Conservation (phyloP, 164 flowering plant species). For the Taxillus chinensis region DNA sequence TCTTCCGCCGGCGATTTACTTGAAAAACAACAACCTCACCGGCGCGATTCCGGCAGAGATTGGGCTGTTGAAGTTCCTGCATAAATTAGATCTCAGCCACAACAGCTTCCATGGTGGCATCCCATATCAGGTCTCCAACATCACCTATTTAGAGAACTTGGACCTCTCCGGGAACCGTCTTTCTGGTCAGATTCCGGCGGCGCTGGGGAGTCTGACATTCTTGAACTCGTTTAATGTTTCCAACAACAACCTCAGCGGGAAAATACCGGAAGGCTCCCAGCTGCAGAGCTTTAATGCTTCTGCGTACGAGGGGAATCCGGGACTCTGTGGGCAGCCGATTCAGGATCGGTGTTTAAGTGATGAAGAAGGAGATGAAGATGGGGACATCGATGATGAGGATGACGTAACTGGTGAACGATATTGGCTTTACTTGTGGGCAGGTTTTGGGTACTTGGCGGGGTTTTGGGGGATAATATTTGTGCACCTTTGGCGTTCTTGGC, state of each 20-base stretch:
- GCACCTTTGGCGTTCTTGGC: no score
- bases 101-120: constrained; percentile 23
- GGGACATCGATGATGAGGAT: no score
- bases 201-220: constrained; percentile 15
- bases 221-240: constrained; percentile 29
- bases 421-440: background rate
- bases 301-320: constrained; percentile 21
- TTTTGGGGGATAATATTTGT: no score
- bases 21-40: constrained; percentile 34
- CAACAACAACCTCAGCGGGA: constrained; percentile 19
- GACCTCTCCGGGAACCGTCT: constrained; percentile 25
- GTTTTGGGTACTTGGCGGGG: no score
- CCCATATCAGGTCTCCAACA: constrained; percentile 25
- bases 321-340: constrained; percentile 24
- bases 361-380: no score
- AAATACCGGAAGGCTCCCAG: constrained; percentile 24
- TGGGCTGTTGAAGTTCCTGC: constrained; percentile 41
- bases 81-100: constrained; percentile 32
- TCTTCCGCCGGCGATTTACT: constrained; percentile 57
- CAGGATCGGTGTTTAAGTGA: no score
- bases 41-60: constrained; percentile 50
- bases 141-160: constrained; percentile 19
- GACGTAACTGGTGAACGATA: no score
- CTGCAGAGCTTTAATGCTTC: constrained; percentile 14
- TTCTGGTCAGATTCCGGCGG: constrained; percentile 21